A percentile compares a stretch with the other conserved stretches of the same genome.
Evolutionary conservation across 2,329 filamentous ascomycete genomes (phyloP).

Genomic region (Fusarium dimerum): DNA sequence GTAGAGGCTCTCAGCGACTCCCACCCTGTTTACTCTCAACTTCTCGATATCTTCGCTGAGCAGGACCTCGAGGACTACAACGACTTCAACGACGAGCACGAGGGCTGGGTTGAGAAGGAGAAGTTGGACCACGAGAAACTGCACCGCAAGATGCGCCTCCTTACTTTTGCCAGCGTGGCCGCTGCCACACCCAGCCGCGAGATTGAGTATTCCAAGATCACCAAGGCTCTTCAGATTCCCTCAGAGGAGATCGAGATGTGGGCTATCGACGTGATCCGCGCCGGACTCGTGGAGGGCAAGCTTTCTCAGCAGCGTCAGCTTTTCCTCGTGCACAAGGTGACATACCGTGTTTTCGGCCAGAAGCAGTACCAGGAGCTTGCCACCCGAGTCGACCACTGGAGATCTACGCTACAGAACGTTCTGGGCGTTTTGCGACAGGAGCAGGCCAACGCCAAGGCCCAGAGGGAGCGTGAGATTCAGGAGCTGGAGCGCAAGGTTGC

Average conservation of each 20-base stretch:
- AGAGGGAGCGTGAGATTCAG: slow-evolving; percentile 75
- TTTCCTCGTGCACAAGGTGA: slow-evolving; percentile 94
- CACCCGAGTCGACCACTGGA: slow-evolving; percentile 88
- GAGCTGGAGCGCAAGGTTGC: slow-evolving; percentile 69
- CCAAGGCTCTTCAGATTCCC: slow-evolving; percentile 81
- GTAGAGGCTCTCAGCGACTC: slow-evolving; percentile 86
- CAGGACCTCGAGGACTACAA: slow-evolving; percentile 94
- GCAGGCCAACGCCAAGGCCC: slow-evolving; percentile 74
- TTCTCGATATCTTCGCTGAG: slow-evolving; percentile 93
- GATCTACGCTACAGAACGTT: slow-evolving; percentile 76
- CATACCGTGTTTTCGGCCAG: slow-evolving; percentile 95
- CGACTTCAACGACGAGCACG: slow-evolving; percentile 91
- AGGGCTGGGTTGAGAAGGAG: slow-evolving; percentile 78
- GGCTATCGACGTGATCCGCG: slow-evolving; percentile 97
- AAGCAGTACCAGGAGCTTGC: slow-evolving; percentile 98
- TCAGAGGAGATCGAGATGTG: slow-evolving; percentile 90
- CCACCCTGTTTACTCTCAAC: slow-evolving; percentile 82
- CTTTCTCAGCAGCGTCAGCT: slow-evolving; percentile 89
- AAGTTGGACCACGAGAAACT: slow-evolving; percentile 72
- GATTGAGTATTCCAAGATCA: slow-evolving; percentile 84
- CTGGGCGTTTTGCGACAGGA: slow-evolving; percentile 76
- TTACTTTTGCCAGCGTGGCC: slow-evolving; percentile 88
- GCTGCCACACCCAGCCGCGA: slow-evolving; percentile 82
- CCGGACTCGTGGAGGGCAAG: slow-evolving; percentile 93
- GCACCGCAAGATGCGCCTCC: slow-evolving; percentile 92